A percentile compares a stretch with the other conserved stretches of the same genome.
These are phyloP conservation scores for Neurospora sp. DNA, from an alignment of 495 filamentous ascomycete genomes.

Conservation along the genomic window DNA sequence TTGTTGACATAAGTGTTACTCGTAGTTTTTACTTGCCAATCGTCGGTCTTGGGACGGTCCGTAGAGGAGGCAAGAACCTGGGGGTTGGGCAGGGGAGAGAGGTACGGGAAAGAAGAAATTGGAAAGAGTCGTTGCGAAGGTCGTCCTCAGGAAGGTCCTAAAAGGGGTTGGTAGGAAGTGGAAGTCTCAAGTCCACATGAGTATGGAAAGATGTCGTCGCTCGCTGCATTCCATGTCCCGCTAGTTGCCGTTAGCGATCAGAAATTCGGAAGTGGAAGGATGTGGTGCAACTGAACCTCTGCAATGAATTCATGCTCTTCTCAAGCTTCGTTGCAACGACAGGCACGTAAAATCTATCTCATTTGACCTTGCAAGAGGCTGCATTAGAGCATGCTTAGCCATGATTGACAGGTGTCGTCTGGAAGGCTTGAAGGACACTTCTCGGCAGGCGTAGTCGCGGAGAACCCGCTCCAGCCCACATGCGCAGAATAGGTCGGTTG, in stretches of 20 bases:
- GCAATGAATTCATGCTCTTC: background rate
- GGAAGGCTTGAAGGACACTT: background rate
- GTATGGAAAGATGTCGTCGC: background rate
- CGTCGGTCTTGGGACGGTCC: background rate
- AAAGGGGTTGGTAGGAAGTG: background rate
- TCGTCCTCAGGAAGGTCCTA: background rate
- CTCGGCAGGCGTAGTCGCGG: background rate
- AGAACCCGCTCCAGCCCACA: background rate
- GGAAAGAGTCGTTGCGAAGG: background rate
- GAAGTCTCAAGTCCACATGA: background rate
- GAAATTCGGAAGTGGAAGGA: background rate
- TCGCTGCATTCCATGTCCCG: background rate
- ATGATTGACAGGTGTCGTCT: background rate
- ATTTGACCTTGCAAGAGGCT: background rate
- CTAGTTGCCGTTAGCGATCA: background rate
- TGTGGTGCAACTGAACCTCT: background rate
- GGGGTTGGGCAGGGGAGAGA: background rate
- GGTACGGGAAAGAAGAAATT: background rate
- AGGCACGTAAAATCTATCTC: background rate
- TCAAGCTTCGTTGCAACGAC: background rate
- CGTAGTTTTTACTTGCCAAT: background rate
- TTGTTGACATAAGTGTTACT: background rate
- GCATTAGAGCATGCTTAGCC: background rate
- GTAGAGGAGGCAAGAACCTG: background rate
- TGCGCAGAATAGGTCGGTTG: background rate